Conservation (phyloP, 2,329 filamentous ascomycete species). For the Cladorrhinum sp. region DNA sequence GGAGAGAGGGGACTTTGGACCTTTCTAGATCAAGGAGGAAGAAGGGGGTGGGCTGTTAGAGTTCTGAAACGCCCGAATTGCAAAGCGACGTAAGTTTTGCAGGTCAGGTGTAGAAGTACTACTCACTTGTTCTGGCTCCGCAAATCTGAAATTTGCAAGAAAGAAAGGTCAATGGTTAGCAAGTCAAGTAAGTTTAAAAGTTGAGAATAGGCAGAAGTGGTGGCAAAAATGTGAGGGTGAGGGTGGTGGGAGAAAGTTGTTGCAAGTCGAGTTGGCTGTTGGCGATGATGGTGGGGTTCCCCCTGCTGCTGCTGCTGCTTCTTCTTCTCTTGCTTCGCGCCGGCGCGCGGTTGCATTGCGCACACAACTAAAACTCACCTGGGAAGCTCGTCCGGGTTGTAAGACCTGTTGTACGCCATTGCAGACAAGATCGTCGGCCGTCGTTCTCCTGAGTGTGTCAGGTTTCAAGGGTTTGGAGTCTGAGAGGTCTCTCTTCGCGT, state of each 20-base stretch:
- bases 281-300: slow-evolving; percentile 17
- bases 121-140: slow-evolving; percentile 47
- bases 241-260: slow-evolving; percentile 5
- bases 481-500: too few relatives aligned
- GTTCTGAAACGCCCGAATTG: neutral
- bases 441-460: slow-evolving; percentile 20
- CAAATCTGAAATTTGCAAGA: slow-evolving; percentile 39
- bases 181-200: slow-evolving; percentile 8
- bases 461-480: slow-evolving; percentile 9
- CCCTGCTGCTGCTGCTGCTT: slow-evolving; percentile 6
- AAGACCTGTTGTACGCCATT: slow-evolving; percentile 93
- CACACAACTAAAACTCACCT: slow-evolving; percentile 58
- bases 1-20: slow-evolving; percentile 29
- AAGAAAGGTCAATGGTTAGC: neutral
- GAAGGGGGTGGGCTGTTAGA: slow-evolving; percentile 9
- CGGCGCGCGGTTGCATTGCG: neutral
- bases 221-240: slow-evolving; percentile 18
- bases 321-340: slow-evolving; percentile 7
- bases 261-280: slow-evolving; percentile 2
- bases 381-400: slow-evolving; percentile 92
- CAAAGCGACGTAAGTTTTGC: slow-evolving; percentile 2
- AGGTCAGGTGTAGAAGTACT: slow-evolving; percentile 12
- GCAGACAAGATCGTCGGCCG: slow-evolving; percentile 16
- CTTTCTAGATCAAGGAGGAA: slow-evolving; percentile 32
- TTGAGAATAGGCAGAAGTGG: slow-evolving; percentile 10